Conservation (phyloP, 306 rosid genomes). For the Purshia tridentata region DNA sequence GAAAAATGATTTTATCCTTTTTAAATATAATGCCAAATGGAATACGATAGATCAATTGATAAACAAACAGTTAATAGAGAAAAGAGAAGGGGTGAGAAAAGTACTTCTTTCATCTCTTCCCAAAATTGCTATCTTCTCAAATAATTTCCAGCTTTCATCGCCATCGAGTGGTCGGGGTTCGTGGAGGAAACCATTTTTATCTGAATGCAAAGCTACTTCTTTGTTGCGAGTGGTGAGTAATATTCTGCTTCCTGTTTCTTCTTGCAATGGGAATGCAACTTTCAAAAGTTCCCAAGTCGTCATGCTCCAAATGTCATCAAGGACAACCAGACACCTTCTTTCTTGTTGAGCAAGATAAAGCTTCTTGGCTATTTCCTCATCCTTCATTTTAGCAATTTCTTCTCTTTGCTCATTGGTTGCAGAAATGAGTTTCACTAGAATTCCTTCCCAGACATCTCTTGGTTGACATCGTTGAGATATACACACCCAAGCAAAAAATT, state of each 20-base stretch:
- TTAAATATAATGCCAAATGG: no score
- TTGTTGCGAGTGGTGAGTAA: conserved; percentile 45
- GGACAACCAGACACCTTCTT: conserved; percentile 44
- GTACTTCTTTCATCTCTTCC: not conserved
- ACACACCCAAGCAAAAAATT: conserved; percentile 49
- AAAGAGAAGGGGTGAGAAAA: not conserved
- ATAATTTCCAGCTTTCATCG: conserved; percentile 44
- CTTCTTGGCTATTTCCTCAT: conserved; percentile 43
- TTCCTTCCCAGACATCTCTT: conserved; percentile 56
- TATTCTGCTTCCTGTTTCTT: conserved; percentile 32
- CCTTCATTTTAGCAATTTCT: conserved; percentile 34
- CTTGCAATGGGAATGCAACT: conserved; percentile 37
- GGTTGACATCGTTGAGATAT: conserved; percentile 54
- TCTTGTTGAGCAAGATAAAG: conserved; percentile 35
- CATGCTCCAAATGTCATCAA: conserved; percentile 54
- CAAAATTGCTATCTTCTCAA: conserved; percentile 39
- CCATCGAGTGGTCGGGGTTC: conserved; percentile 34
- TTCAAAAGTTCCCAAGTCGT: conserved; percentile 35
- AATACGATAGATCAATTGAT: not conserved
- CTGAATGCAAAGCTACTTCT: conserved; percentile 33
- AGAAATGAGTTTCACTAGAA: conserved; percentile 29
- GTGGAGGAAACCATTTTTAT: conserved; percentile 34
- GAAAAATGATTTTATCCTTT: no score
- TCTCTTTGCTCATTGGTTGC: conserved; percentile 35
- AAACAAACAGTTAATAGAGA: not conserved